Percentiles rank a stretch among this genome's conserved stretches.
Evolutionary conservation across 345 rosid species (phyloP).

Genomic region (Luvunga scandens): DNA sequence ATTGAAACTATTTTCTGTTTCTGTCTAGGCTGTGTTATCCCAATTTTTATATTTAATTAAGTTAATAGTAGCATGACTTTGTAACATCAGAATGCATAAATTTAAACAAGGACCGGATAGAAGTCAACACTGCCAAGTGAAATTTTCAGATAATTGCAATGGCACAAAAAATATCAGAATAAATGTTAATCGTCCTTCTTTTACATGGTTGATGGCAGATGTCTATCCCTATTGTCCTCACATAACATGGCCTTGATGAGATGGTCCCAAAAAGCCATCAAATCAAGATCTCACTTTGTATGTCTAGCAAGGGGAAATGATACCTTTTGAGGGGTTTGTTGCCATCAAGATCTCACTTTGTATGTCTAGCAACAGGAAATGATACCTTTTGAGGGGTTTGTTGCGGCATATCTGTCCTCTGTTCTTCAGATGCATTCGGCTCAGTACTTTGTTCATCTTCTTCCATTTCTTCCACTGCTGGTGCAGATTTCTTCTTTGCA

Average conservation of each 20-base stretch:
- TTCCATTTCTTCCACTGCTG: conserved; percentile 67
- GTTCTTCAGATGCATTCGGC: conserved; percentile 45
- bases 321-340: conserved; percentile 51
- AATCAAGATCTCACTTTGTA: conserved; percentile 32
- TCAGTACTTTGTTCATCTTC: conserved; percentile 71
- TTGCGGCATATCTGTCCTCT: conserved; percentile 39
- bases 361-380: conserved; percentile 58
- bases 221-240: neutral
- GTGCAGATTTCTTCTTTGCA: conserved; percentile 52
- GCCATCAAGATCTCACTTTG: conserved; percentile 37
- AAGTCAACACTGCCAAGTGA: neutral
- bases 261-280: neutral
- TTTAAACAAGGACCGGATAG: neutral
- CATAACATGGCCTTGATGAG: neutral
- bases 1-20: neutral
- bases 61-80: neutral
- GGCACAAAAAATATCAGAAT: neutral
- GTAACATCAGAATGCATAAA: neutral
- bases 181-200: neutral
- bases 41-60: neutral
- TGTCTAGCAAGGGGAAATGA: conserved; percentile 70
- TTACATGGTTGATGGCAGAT: neutral
- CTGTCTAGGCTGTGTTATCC: neutral
- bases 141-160: neutral
- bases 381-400: conserved; percentile 64